Evolutionary conservation across 441 rosid genomes (phyloP).

Genomic region (Biscutella laevigata): DNA sequence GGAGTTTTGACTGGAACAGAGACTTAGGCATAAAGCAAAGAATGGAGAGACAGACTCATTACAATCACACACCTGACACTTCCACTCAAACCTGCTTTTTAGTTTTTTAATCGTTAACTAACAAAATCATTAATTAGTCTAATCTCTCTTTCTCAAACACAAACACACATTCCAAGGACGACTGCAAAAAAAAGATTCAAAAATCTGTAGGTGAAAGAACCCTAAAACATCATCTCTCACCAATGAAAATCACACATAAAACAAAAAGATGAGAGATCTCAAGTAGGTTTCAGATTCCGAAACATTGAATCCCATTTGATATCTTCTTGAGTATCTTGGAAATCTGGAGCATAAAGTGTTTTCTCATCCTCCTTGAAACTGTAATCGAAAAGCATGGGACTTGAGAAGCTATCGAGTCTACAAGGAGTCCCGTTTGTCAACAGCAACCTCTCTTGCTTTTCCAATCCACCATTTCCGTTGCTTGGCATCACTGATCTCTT

Average conservation of each 20-base stretch:
- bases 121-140: conserved; percentile 8
- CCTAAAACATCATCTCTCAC: conserved; percentile 58
- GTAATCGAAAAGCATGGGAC: conserved; percentile 40
- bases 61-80: conserved; percentile 25
- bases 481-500: conserved; percentile 32
- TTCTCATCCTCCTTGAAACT: conserved; percentile 31
- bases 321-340: conserved; percentile 32
- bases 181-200: neutral
- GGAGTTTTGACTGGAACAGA: conserved; percentile 25
- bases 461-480: conserved; percentile 18
- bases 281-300: conserved; percentile 79
- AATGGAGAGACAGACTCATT: conserved; percentile 43
- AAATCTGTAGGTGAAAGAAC: conserved; percentile 46
- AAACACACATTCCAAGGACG: conserved; percentile 11
- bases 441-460: conserved; percentile 37
- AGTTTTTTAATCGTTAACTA: conserved; percentile 5
- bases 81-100: conserved; percentile 1
- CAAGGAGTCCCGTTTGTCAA: conserved; percentile 52
- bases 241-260: too few species aligned
- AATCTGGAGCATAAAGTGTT: conserved; percentile 27
- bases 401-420: conserved; percentile 44
- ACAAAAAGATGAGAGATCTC: neutral
- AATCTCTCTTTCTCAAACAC: too few species aligned
- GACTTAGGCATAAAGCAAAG: conserved; percentile 28
- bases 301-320: conserved; percentile 86